Evolutionary conservation across 768 basidiomycete genomes (phyloP).

Genomic region (Phanerochaete carnosa): DNA sequence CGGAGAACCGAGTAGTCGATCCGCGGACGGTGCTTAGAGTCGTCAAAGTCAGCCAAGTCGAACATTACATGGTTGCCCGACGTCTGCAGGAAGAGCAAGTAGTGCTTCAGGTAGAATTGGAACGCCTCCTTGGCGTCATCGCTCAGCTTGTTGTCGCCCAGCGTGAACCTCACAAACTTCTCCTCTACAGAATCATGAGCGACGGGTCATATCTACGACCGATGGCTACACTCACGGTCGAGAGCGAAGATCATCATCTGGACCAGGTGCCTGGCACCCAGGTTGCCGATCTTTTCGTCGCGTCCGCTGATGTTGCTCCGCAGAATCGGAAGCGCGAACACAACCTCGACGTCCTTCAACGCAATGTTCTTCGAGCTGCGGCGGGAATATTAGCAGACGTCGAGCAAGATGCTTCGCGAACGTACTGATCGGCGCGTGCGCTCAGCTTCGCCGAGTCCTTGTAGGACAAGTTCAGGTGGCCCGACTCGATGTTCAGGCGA

Average conservation of each 20-base stretch:
- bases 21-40: constrained; percentile 4
- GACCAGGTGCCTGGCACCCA: constrained; percentile 1
- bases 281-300: constrained; percentile 3
- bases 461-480: constrained; percentile 19
- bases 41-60: constrained; percentile 25
- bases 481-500: constrained; percentile 16
- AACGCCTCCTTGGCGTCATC: neutral
- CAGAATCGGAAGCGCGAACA: constrained; percentile 17
- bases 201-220: neutral
- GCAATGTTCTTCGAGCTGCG: neutral
- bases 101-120: constrained; percentile 15
- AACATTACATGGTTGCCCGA: constrained; percentile 22
- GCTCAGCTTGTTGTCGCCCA: neutral
- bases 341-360: constrained; percentile 8
- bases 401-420: neutral
- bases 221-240: neutral
- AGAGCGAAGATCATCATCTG: constrained; percentile 1
- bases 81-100: constrained; percentile 20
- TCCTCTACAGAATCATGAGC: neutral
- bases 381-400: neutral
- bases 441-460: neutral
- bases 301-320: neutral
- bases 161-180: neutral
- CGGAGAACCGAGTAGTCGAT: constrained; percentile 19
- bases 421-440: constrained; percentile 1